Evolutionary conservation across 2,329 filamentous ascomycete species (phyloP).

Genomic region (Penicillium sumatraense): DNA sequence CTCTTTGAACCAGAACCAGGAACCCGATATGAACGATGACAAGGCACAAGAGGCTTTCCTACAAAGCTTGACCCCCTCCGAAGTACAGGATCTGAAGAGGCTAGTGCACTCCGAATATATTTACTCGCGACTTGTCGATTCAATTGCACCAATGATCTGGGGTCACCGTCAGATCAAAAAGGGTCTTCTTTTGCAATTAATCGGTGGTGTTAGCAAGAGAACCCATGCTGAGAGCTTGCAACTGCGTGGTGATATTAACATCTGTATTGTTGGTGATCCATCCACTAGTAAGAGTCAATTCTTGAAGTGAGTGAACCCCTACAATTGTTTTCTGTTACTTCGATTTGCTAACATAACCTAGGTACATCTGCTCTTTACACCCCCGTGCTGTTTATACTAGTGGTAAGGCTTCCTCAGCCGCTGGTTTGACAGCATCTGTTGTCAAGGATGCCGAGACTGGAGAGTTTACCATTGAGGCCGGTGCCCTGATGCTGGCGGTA

Average conservation of each 20-base stretch:
- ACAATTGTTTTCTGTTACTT: not conserved
- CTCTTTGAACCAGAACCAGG: constrained; percentile 74
- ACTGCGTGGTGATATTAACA: constrained; percentile 95
- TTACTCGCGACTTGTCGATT: constrained; percentile 89
- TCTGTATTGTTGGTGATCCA: constrained; percentile 96
- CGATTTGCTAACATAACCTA: constrained; percentile 23
- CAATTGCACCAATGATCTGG: constrained; percentile 94
- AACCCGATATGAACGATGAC: constrained; percentile 75
- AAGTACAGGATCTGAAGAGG: constrained; percentile 87
- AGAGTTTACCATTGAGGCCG: constrained; percentile 97
- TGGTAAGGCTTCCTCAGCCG: constrained; percentile 94
- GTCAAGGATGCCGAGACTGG: constrained; percentile 98
- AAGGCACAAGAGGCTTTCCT: constrained; percentile 87
- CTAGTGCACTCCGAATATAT: constrained; percentile 98
- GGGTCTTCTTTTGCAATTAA: constrained; percentile 87
- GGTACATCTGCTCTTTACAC: constrained; percentile 93
- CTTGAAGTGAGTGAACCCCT: constrained; percentile 64
- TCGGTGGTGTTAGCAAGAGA: constrained; percentile 92
- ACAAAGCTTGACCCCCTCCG: constrained; percentile 78
- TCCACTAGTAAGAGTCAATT: constrained; percentile 98
- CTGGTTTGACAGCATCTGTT: constrained; percentile 94
- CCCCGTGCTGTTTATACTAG: constrained; percentile 96
- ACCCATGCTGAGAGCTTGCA: constrained; percentile 89
- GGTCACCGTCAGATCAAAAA: constrained; percentile 98
- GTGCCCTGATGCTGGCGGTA: constrained; percentile 91